phyloP scores from a whole-genome alignment of 345 rosid genomes.

The Eutrema japonicum region DNA sequence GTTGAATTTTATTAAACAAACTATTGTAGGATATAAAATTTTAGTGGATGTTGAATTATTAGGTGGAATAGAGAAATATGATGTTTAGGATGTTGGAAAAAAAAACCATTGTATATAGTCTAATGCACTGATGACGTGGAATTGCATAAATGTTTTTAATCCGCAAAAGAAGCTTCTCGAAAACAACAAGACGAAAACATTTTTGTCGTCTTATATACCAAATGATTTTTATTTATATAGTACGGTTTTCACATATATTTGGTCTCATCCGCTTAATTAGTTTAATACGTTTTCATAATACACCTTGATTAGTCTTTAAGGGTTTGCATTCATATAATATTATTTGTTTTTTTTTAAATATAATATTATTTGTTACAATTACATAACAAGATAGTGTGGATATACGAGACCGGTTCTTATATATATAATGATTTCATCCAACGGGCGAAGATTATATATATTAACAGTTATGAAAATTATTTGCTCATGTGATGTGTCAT shows the following conservation, averaged over 20 bases:
- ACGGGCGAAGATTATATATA: background rate
- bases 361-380: background rate
- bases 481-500: background rate
- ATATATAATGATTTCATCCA: too few species aligned
- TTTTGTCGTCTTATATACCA: constrained; percentile 31
- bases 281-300: background rate
- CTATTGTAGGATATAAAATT: too few species aligned
- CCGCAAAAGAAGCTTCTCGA: constrained; percentile 35
- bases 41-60: too few species aligned
- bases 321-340: background rate
- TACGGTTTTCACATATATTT: background rate
- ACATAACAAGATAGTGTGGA: background rate
- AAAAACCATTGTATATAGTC: too few species aligned
- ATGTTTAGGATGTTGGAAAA: too few species aligned
- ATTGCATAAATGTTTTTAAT: constrained; percentile 19
- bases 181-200: constrained; percentile 26
- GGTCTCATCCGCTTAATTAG: constrained; percentile 3
- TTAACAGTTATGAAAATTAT: background rate
- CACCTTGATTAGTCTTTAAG: constrained; percentile 2
- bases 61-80: too few species aligned
- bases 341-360: background rate
- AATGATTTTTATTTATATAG: background rate
- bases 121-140: constrained; percentile 45
- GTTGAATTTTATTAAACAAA: too few species aligned
- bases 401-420: background rate